Conservation (phyloP, 2,329 filamentous ascomycete genomes). For the Hawksworthiomyces lignivorus region DNA sequence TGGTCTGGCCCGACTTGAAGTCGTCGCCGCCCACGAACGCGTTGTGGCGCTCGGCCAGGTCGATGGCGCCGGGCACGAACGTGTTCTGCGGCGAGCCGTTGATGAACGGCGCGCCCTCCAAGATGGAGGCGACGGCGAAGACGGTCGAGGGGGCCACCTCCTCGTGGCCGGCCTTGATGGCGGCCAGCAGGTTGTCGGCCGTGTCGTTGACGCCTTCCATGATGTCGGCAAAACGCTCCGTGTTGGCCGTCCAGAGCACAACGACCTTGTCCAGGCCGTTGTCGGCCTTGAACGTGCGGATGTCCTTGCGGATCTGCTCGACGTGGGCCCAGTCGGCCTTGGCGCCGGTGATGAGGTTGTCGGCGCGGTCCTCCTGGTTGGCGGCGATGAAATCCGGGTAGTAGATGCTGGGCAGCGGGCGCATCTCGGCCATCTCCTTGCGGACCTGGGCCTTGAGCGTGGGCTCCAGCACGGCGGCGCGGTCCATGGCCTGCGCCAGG, state of each 20-base stretch:
- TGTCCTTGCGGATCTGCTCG: slow-evolving; percentile 86
- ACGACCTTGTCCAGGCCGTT: slow-evolving; percentile 91
- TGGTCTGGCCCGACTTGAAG: slow-evolving; percentile 99
- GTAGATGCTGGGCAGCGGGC: slow-evolving; percentile 89
- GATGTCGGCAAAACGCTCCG: slow-evolving; percentile 89
- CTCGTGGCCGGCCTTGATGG: slow-evolving; percentile 78
- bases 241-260: slow-evolving; percentile 98
- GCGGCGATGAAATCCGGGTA: slow-evolving; percentile 99
- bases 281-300: slow-evolving; percentile 83
- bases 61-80: slow-evolving; percentile 86
- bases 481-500: slow-evolving; percentile 87
- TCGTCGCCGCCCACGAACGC: slow-evolving; percentile 96
- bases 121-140: slow-evolving; percentile 89
- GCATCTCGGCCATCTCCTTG: slow-evolving; percentile 88
- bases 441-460: slow-evolving; percentile 79
- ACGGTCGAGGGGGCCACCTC: slow-evolving; percentile 94
- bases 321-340: slow-evolving; percentile 85
- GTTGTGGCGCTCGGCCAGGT: slow-evolving; percentile 77
- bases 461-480: slow-evolving; percentile 91
- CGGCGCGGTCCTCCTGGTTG: slow-evolving; percentile 93
- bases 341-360: slow-evolving; percentile 77
- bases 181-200: slow-evolving; percentile 81
- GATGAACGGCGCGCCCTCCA: slow-evolving; percentile 90
- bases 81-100: slow-evolving; percentile 99
- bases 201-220: slow-evolving; percentile 90